Evolutionary conservation across 78 protist species (phyloP).

Genomic region (Dictyostelium capitatum): DNA sequence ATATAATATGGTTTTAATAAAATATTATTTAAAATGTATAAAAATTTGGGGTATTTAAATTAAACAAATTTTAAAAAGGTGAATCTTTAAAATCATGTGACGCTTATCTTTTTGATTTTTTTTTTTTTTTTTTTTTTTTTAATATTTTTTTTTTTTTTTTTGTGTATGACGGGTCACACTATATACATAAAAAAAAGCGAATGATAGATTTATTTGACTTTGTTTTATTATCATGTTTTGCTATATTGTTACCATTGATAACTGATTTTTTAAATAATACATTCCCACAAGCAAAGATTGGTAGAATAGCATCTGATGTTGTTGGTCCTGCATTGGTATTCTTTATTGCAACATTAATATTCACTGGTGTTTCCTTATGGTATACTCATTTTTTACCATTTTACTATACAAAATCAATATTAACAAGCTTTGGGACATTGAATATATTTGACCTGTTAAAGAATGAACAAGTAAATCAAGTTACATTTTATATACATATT

Average conservation of each 20-base stretch:
- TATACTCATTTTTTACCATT: constrained; percentile 41
- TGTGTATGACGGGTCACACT: too few relatives aligned
- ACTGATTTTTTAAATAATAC: constrained; percentile 47
- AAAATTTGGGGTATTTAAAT: too few relatives aligned
- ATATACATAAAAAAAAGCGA: too few relatives aligned
- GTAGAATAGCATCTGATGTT: constrained; percentile 52
- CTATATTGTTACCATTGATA: constrained; percentile 54
- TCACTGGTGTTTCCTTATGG: constrained; percentile 48
- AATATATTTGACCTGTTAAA: neutral
- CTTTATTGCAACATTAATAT: constrained; percentile 19
- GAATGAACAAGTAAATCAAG: neutral
- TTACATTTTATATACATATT: neutral
- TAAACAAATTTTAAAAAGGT: too few relatives aligned
- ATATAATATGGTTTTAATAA: too few relatives aligned
- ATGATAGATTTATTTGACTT: constrained; percentile 37
- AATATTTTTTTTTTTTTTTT: too few relatives aligned
- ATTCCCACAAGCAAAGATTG: constrained; percentile 73
- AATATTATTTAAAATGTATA: too few relatives aligned
- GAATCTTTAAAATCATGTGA: too few relatives aligned
- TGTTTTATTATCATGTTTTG: constrained; percentile 32
- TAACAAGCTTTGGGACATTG: neutral
- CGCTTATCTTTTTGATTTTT: too few relatives aligned
- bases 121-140: too few relatives aligned
- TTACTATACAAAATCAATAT: neutral
- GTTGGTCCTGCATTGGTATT: constrained; percentile 49